Base-by-base conservation (phyloP, 169 alveolate genomes). In the Plasmodium chabaudi region DNA sequence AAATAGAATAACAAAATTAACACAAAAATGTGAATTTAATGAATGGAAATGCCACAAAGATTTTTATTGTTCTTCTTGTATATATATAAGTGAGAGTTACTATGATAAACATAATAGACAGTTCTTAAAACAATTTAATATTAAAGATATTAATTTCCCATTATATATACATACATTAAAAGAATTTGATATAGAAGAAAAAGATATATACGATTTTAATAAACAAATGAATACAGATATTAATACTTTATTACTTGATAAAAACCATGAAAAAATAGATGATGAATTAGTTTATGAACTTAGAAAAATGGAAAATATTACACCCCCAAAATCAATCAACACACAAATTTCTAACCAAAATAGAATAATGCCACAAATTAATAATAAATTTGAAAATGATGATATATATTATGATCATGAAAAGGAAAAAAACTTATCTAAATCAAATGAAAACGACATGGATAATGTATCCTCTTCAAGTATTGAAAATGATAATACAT, bases 1-100 rank as follows among this genome's bases (percentile, higher is more conserved):
- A 42, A 97, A 97, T 44, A 79, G 96, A 49, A 95, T 95, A 51
- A 97, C 95, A 53, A 90, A 95, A 69, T 92, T 96, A 47, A 39
- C 68, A 42, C 94, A 96, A 47, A 87, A 91, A 49, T 93, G 92
- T 69, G 98, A 95, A 67, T 96, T 96, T 90, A 94, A 97, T 9
- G 98, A 96, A 89, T 96, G 98, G 98, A 96, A 95, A 87, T 96
- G 97, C 74, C 98, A 96, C 79, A 90, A 97, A 23, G 98, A 96
- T 63, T 96, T 96, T 93, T 96, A 95, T 92, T 95, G 98, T 63
- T 95, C 97, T 13, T 95, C 96, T 3, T 97, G 98, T 25, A 94
- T 96, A 0, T 96, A 96, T 82, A 82, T 96, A 4, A 96, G 98
- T n/a, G 98, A 95, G 57, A 97, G 93, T 75, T 96, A 96, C 90